Evolutionary conservation across 257 asterid species (phyloP), one percentile per base, ranked within the genome.

Genomic region (Solanum sitiens): DNA sequence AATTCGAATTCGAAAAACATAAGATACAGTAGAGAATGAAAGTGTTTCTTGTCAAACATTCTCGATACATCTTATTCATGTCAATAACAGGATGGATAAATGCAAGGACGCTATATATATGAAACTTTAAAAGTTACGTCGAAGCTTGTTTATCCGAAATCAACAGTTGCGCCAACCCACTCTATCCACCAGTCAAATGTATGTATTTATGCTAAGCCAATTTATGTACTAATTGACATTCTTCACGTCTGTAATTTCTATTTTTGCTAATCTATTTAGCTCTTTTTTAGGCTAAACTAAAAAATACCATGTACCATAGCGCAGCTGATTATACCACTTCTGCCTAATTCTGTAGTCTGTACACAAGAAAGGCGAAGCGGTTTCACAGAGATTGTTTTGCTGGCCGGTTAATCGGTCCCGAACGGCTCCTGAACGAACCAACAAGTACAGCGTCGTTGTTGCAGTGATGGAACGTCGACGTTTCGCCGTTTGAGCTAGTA

Each of bases 401-500:
- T n/a, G 94, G 96, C 91, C 93, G 91, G 2, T 77, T 65, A 56
- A 96, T 90, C 90, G 98, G 98, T 56, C 96, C 97, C 37, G 86
- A 89, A 86, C 86, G 89, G 47, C 91, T 35, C 70, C 83, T 32
- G 87, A 92, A 88, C 89, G 47, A 67, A 30, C 79, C 39, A 40
- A 86, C 50, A 59, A 95, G 32, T 21, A 92, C 92, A 87, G 90
- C 89, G 89, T 96, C 98, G 83, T 95, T 94, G 6, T 87, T 93
- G 87, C 99, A 96, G 40, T 71, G 95, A 86, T 96, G 99, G 42
- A 96, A 96, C 89, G 91, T 83, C 86, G 92, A 7, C 87, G 90
- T 61, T 7, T 30, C 45, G 23, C 86, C 92, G 3, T 75, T 39
- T 86, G 76, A 87, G 87, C 76, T 88, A 87, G 86, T 91, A 4